A percentile compares a stretch with the other conserved stretches of the same genome.
Conservation (phyloP, 2,329 filamentous ascomycete genomes). For the Trichophyton simii region DNA sequence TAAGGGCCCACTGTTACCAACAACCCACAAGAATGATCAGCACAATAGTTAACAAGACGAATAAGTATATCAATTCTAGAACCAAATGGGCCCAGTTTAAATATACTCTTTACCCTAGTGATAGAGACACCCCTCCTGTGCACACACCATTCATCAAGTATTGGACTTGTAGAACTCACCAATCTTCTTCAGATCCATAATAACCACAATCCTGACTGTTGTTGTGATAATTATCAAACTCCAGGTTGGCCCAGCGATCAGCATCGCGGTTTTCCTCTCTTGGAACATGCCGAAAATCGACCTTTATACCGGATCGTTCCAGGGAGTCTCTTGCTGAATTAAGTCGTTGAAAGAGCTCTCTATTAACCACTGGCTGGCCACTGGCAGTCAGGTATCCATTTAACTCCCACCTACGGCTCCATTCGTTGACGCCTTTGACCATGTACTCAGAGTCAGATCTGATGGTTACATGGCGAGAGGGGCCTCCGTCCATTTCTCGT, state of each 20-base stretch:
- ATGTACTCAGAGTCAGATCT: not conserved
- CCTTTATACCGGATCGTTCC: not conserved
- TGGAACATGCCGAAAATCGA: not conserved
- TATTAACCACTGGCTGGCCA: not conserved
- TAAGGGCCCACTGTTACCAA: not conserved
- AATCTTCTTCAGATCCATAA: not conserved
- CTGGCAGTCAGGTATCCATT: not conserved
- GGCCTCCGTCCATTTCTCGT: not conserved
- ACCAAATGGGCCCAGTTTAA: no score
- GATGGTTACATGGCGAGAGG: not conserved
- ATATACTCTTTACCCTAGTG: no score
- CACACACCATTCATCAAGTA: no score
- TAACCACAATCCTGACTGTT: not conserved
- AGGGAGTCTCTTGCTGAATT: not conserved
- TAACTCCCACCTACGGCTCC: not conserved
- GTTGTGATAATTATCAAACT: not conserved
- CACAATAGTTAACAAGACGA: not conserved
- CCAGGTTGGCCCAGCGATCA: not conserved
- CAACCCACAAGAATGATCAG: not conserved
- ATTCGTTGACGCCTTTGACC: not conserved
- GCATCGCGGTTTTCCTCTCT: not conserved
- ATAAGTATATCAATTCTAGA: no score
- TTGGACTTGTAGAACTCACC: no score
- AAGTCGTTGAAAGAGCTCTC: not conserved
- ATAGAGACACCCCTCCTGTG: no score